Base-by-base conservation (phyloP, 75 land plant species). In the Picea glauca region DNA sequence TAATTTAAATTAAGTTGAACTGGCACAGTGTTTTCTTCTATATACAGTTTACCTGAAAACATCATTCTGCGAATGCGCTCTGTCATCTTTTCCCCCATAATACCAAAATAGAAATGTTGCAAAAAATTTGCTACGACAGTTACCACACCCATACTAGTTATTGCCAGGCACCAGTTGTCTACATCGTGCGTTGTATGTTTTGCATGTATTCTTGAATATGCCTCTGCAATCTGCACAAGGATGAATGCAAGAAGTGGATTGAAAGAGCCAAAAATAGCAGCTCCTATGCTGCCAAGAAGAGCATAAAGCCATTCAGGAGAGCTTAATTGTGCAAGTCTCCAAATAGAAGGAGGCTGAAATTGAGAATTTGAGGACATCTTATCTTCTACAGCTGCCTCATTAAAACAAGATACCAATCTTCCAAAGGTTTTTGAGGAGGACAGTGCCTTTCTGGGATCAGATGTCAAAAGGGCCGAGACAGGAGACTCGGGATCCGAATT, bases 61-160 rank as follows among this genome's bases (percentile, higher is more conserved):
- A 87, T 87, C 65, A 87, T 78, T 40, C 88, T 86, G 17, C 88
- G 88, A 21, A 87, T 77, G 58, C 88, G 88, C 74, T 87, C 88
- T 46, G 88, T 87, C 88, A 87, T 87, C 60, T 87, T 87, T 59
- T 87, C 88, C 31, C 88, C 88, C 88, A 87, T 87, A 33, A 87
- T 87, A 38, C 88, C 88, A 74, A 87, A 87, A 43, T 87, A 87
- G 68, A 87, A 87, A 73, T 87, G 88, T 75, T 87, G 88, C 66
- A 87, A 66, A 70, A 87, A 87, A 70, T 87, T 87, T 31, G 80
- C 84, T 13, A 87, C 20, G 7, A 87, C 83, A 65, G 88, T 87
- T 23, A 78, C 83, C 14, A 81, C 38, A 32, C 87, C 88, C 87
- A 87, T 81, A 23, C 87, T 87, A 38, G 79, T 72, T 26, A 87